A percentile compares a stretch with the other conserved stretches of the same genome.
These are phyloP conservation scores for Sabuloglossum arenarium DNA, from an alignment of 495 filamentous ascomycete species.

Conservation along the genomic window DNA sequence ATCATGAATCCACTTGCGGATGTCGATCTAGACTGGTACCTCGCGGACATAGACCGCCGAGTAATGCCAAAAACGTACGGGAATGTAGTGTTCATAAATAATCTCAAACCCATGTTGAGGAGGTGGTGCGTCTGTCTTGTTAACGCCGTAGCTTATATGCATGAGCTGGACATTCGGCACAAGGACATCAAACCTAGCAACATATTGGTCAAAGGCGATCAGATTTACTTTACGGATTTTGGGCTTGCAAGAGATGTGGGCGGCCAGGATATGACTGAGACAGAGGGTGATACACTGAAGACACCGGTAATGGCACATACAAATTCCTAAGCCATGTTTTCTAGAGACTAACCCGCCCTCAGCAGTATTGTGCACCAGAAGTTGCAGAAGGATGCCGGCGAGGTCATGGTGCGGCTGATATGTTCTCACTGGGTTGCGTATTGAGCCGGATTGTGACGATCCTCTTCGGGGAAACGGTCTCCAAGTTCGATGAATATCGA, in stretches of 20 bases:
- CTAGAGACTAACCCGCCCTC: background rate
- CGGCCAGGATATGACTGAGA: background rate
- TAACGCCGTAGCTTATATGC: background rate
- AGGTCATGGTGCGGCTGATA: conserved; percentile 4
- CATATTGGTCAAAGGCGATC: background rate
- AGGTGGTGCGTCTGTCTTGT: background rate
- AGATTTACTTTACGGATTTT: background rate
- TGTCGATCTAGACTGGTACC: background rate
- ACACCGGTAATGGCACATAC: background rate
- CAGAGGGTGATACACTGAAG: background rate
- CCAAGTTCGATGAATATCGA: background rate
- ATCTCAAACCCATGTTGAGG: background rate
- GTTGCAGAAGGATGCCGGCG: background rate
- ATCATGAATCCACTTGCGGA: background rate
- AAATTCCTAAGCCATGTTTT: no score
- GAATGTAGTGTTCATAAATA: background rate
- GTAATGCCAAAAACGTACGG: no score
- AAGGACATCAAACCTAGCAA: background rate
- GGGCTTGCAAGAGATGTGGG: background rate
- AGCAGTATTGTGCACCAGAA: background rate
- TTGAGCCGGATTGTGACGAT: background rate
- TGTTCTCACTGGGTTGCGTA: conserved; percentile 8
- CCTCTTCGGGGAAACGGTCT: background rate
- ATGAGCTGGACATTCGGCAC: background rate
- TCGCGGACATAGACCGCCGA: no score